Base-by-base conservation (phyloP, 2,329 filamentous ascomycete species). In the Scleromitrula shiraiana region DNA sequence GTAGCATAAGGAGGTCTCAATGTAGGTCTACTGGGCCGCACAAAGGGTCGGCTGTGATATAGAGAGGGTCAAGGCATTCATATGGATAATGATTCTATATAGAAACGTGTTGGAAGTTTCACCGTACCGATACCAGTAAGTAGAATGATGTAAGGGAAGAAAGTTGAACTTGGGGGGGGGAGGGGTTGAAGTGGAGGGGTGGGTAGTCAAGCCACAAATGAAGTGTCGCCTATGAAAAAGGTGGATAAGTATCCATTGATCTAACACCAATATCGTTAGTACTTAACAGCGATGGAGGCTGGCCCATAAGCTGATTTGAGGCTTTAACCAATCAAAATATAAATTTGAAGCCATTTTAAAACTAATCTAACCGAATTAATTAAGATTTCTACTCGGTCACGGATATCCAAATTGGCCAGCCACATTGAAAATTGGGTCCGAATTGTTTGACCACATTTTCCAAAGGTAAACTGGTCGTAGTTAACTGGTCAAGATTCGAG, bases 41-140 rank as follows among this genome's bases (percentile, higher is more conserved):
- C 22, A 51, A 24, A 52, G 5, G 56, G 56, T 50, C 57, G 56
- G 56, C 55, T 58, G 52, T 47, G 48, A n/a, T n/a, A n/a, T n/a
- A n/a, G n/a, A n/a, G 19, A 27, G 36, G 33, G 40, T 39, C 48
- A 45, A 35, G 35, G 41, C 48, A 41, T 37, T 51, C 50, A 45
- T 50, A 41, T 27, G 35, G 19, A 17, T n/a, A 15, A 47, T 27
- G 41, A 39, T 41, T 22, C 15, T 15, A 30, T 32, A 27, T 26
- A 15, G 10, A 10, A 15, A 33, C 27, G 30, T 23, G 19, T 40
- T 40, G 43, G 35, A 20, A 30, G 14, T 26, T 15, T 47, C 10
- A 36, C 15, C 15, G 23, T 41, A 40, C 29, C 24, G 27, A 36
- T 36, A 42, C 15, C 14, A 46, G 26, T 27, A 41, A 20, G 41